Base-by-base conservation (phyloP, 192 early-diverging fungal species). In the Obelidium mucronatum region DNA sequence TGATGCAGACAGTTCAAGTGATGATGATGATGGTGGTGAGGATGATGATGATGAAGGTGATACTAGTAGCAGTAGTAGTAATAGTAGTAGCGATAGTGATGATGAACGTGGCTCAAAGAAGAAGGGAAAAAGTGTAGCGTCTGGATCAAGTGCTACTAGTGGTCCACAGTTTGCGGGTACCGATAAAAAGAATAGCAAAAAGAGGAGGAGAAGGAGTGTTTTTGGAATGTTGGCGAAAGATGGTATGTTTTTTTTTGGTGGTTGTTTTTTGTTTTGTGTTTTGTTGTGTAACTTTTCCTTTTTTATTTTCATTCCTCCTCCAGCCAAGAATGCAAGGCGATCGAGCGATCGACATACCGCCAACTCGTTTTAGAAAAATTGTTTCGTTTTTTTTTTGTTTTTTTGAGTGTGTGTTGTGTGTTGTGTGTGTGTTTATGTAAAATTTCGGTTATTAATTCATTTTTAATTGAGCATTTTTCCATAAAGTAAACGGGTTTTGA, bases 91-190 rank as follows among this genome's bases (percentile, higher is more conserved):
- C 28, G 63, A 66, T 40, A 31, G 26, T 40, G 40, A 40, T 11
- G 17, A 2, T 24, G 40, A 37, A 6, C 17, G n/a, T 19, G 37
- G 39, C 31, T 1, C 13, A 6, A 4, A 31, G 37, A 39, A 31
- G 33, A n/a, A 15, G n/a, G 51, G 17, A 52, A n/a, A 22, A 2
- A 52, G 8, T 28, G 26, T 15, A 15, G 48, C 33, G 17, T 13
- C 2, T 2, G 59, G 24, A 1, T 17, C 19, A 30, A 61, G 33
- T 31, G 30, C 19, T 17, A 31, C 15, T 3, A 36, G 63, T 11
- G 63, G 67, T 28, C 67, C 67, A 53, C 67, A 68, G 67, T 68
- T 68, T 68, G 67, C 67, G 34, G 67, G 67, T 2, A 39, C 28
- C 1, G 64, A 66, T 24, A 66, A 66, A 68, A 28, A 66, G 34